phyloP scores from a whole-genome alignment of 257 asterid genomes.

The Haberlea rhodopensis region DNA sequence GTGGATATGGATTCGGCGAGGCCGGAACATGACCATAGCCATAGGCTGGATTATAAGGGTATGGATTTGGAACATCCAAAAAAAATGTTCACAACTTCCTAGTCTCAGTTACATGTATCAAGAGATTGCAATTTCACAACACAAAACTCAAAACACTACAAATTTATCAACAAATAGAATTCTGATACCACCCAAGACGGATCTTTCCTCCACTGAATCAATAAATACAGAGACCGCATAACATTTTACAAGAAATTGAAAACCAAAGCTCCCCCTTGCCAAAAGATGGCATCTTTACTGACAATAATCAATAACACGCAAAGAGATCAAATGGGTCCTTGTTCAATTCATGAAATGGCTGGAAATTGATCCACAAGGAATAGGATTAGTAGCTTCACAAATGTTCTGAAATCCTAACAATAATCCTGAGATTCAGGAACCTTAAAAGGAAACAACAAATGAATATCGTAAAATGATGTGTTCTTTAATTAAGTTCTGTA shows the following conservation, averaged over 20 bases:
- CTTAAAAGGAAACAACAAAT: conserved; percentile 16
- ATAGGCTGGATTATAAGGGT: conserved; percentile 52
- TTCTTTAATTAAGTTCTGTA: too few relatives aligned
- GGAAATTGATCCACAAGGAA: conserved; percentile 15
- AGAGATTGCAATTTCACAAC: conserved; percentile 30
- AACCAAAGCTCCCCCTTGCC: too few relatives aligned
- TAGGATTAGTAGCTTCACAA: conserved; percentile 26
- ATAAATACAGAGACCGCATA: conserved; percentile 18
- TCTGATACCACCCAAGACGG: too few relatives aligned
- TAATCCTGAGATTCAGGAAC: not conserved
- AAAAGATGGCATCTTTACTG: too few relatives aligned
- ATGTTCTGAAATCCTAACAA: too few relatives aligned
- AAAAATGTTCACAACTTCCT: conserved; percentile 10
- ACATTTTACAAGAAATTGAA: conserved; percentile 12
- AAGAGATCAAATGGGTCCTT: conserved; percentile 24
- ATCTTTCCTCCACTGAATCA: too few relatives aligned
- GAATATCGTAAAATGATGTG: too few relatives aligned
- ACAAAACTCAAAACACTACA: too few relatives aligned
- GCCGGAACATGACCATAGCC: conserved; percentile 43
- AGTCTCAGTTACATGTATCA: conserved; percentile 6
- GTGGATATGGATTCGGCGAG: conserved; percentile 52
- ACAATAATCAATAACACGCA: conserved; percentile 9
- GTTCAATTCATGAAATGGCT: conserved; percentile 4
- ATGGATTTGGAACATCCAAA: conserved; percentile 45
- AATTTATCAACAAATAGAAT: too few relatives aligned